Percentiles rank a stretch among this genome's conserved stretches.
phyloP scores from a whole-genome alignment of 805 yeast genomes.

The Kuraishia piskuri region DNA sequence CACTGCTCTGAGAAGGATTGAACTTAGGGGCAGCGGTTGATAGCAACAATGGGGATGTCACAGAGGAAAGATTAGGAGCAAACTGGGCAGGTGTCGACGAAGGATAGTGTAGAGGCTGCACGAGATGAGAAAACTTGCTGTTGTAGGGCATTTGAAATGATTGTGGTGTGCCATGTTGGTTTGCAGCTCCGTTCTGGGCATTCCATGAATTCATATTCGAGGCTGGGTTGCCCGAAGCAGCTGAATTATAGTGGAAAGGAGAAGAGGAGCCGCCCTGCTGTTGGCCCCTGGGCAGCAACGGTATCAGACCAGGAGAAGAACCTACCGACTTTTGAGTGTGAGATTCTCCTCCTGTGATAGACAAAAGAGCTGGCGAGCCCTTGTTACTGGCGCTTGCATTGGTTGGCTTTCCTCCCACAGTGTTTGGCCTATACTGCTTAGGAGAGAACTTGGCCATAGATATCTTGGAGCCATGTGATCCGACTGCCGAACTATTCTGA shows the following conservation, averaged over 20 bases:
- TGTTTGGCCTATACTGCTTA: conserved; percentile 26
- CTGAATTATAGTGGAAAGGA: background rate
- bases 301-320: conserved; percentile 29
- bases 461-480: conserved; percentile 5
- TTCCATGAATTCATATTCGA: background rate
- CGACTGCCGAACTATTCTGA: background rate
- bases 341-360: background rate
- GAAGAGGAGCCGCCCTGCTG: conserved; percentile 8
- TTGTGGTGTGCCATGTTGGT: conserved; percentile 2
- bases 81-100: conserved; percentile 63
- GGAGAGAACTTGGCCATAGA: conserved; percentile 25
- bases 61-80: conserved; percentile 54
- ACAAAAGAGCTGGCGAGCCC: conserved; percentile 5
- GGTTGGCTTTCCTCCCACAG: conserved; percentile 3
- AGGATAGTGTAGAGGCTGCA: conserved; percentile 57
- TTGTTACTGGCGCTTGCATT: background rate
- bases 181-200: background rate
- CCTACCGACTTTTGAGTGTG: background rate
- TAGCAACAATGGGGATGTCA: conserved; percentile 56
- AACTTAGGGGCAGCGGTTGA: conserved; percentile 29
- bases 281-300: conserved; percentile 30
- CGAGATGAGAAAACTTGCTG: conserved; percentile 21
- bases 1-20: conserved; percentile 30
- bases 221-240: background rate
- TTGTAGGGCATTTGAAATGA: background rate